Evolutionary conservation across 1,284 basidiomycete species (phyloP), one percentile per base, ranked within the genome.

Genomic region (Sporisorium reilianum): DNA sequence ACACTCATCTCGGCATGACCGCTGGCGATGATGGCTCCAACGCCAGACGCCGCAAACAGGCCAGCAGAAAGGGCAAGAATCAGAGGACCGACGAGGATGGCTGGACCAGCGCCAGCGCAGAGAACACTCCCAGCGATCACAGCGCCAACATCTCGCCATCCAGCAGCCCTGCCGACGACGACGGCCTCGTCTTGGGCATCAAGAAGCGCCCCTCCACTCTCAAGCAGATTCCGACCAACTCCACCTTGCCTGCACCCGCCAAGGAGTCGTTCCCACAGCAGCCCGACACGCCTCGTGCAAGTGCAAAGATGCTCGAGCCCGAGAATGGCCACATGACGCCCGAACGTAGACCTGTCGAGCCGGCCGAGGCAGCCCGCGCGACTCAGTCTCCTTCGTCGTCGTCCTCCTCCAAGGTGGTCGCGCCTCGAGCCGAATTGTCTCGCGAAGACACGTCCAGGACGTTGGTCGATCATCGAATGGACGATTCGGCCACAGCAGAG

Each of bases 51-150:
- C 65, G 72, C 56, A 75, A 61, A 55, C 53, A 57, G 34, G 41
- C 46, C 38, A 65, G 8, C 54, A 58, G 30, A 40, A 69, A 66
- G 51, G 57, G 51, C 46, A 66, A 66, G 55, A 51, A 30, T 18
- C 55, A 55, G 41, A 46, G 57, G 10, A 18, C 55, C 5, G 65
- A 78, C 14, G 75, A 79, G 16, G 71, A 79, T 22, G 78, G 78
- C 25, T 79, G 78, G 78, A 73, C 75, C 30, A 79, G 77, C 26
- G 66, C 73, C 1, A 72, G 72, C 51, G 68, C 62, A 9, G 64
- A 68, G 20, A 71, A 67, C 36, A 72, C 71, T 0, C 54, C 75
- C 10, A 75, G 67, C 49, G 66, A 64, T 28, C 62, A 55, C 62
- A 64, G 63, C 45, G 55, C 51, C 11, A 56, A 66, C n/a, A 32